Evolutionary conservation across 2,329 filamentous ascomycete species (phyloP).

Genomic region (Emericellopsis atlantica): DNA sequence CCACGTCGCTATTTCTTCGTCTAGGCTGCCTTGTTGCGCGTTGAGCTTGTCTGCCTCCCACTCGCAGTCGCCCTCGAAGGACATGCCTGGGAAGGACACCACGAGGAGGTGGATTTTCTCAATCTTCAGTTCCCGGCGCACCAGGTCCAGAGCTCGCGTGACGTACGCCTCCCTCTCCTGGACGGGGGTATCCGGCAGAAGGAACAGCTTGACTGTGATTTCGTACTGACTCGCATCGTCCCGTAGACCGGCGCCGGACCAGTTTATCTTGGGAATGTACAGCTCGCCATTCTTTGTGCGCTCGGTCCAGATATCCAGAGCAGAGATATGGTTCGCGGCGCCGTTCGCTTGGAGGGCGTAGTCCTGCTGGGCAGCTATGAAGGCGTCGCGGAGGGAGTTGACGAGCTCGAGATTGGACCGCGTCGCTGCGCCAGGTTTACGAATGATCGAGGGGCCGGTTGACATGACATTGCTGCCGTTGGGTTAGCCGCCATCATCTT

Average conservation of each 20-base stretch:
- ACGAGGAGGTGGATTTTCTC: constrained; percentile 76
- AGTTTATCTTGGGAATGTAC: constrained; percentile 70
- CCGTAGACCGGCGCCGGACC: constrained; percentile 54
- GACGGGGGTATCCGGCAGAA: constrained; percentile 59
- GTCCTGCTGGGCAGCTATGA: constrained; percentile 59
- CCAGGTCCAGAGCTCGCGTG: constrained; percentile 65
- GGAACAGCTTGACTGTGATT: constrained; percentile 92
- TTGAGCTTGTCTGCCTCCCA: constrained; percentile 57
- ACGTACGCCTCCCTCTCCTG: constrained; percentile 57
- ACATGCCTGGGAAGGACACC: constrained; percentile 83
- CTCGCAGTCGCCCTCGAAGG: constrained; percentile 87
- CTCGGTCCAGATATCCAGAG: constrained; percentile 53
- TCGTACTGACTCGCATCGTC: constrained; percentile 83
- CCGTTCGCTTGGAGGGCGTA: constrained; percentile 21
- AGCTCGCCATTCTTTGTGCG: constrained; percentile 37
- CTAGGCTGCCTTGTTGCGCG: constrained; percentile 48
- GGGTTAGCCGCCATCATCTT: neutral
- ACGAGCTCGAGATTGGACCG: constrained; percentile 91
- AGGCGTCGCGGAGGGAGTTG: constrained; percentile 75
- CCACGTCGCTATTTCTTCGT: constrained; percentile 57
- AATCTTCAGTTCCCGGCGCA: constrained; percentile 68
- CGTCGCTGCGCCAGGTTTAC: constrained; percentile 54
- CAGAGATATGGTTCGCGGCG: constrained; percentile 11
- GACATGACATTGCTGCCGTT: constrained; percentile 64
- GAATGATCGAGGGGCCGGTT: constrained; percentile 70